Percentiles rank a stretch among this genome's conserved stretches.
phyloP scores from a whole-genome alignment of 2,329 filamentous ascomycete species.

The Biscogniauxia mediterranea region DNA sequence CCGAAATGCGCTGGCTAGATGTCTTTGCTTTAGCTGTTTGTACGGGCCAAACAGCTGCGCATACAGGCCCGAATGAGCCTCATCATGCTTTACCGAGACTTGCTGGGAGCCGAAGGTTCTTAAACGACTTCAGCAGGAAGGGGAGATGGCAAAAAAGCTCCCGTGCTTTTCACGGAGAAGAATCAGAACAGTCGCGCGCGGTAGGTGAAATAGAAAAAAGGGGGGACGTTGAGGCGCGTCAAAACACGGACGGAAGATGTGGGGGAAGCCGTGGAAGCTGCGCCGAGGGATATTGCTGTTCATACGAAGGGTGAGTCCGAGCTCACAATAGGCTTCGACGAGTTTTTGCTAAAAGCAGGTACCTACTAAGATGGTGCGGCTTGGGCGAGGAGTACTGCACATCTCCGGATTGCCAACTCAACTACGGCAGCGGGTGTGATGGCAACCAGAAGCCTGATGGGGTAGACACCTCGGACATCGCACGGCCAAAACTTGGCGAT shows the following conservation, averaged over 20 bases:
- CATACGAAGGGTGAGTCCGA: conserved; percentile 29
- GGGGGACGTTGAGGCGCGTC: conserved; percentile 21
- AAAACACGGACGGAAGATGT: conserved; percentile 26
- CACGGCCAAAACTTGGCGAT: conserved; percentile 44
- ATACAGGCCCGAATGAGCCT: conserved; percentile 18
- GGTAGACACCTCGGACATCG: conserved; percentile 43
- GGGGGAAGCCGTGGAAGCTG: conserved; percentile 26
- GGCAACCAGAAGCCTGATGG: conserved; percentile 45
- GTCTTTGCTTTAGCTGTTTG: conserved; percentile 24
- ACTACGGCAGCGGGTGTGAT: conserved; percentile 47
- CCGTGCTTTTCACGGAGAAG: conserved; percentile 7
- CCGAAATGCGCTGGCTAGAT: conserved; percentile 24
- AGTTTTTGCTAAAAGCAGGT: conserved; percentile 12
- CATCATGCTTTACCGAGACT: conserved; percentile 24
- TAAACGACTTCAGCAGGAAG: conserved; percentile 24
- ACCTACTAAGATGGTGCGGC: conserved; percentile 28
- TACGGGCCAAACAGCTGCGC: conserved; percentile 27
- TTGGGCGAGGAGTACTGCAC: conserved; percentile 26
- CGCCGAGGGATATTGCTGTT: conserved; percentile 31
- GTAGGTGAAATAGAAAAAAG: conserved; percentile 11
- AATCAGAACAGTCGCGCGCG: conserved; percentile 6
- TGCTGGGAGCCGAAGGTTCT: conserved; percentile 27
- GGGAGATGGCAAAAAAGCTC: conserved; percentile 22
- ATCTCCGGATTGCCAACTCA: conserved; percentile 35
- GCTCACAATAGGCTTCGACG: background rate